A percentile compares a stretch with the other conserved stretches of the same genome.
Evolutionary conservation across 179 eudicot genomes (phyloP).

Genomic region (Kewa caespitosa): DNA sequence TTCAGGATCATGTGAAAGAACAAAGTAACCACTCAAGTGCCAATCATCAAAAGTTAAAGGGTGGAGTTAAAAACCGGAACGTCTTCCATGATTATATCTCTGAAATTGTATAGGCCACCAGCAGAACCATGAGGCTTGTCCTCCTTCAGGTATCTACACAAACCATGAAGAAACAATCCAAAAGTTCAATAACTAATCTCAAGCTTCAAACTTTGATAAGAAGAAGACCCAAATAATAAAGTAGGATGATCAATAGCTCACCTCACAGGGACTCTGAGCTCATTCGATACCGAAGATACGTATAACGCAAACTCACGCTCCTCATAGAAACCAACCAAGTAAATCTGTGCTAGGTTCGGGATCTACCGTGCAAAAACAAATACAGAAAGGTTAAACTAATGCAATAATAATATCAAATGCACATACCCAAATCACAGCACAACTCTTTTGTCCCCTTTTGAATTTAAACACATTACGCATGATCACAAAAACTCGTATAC

Average conservation of each 20-base stretch:
- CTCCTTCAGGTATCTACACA: slow-evolving; percentile 78
- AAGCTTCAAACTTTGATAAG: slow-evolving; percentile 4
- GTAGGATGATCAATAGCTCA: slow-evolving; percentile 24
- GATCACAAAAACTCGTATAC: too few relatives aligned
- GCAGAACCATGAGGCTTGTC: slow-evolving; percentile 98
- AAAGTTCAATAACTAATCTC: not conserved
- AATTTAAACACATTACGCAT: too few relatives aligned
- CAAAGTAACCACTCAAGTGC: not conserved
- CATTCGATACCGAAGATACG: slow-evolving; percentile 89
- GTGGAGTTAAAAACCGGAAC: slow-evolving; percentile 46
- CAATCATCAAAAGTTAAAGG: not conserved
- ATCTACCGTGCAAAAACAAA: slow-evolving; percentile 42
- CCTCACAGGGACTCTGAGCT: slow-evolving; percentile 89
- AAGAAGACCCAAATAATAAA: not conserved
- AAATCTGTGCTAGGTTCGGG: slow-evolving; percentile 76
- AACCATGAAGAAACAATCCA: slow-evolving; percentile 21
- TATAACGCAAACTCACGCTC: slow-evolving; percentile 79
- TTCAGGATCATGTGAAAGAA: too few relatives aligned
- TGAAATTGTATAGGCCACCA: slow-evolving; percentile 78
- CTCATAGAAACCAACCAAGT: slow-evolving; percentile 83
- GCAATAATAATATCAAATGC: not conserved
- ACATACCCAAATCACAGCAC: not conserved
- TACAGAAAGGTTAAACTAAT: not conserved
- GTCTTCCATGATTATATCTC: slow-evolving; percentile 92
- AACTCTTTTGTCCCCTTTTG: too few relatives aligned